These are phyloP conservation scores for Fonsecaea pedrosoi DNA, from an alignment of 2,329 filamentous ascomycete genomes.

Conservation along the genomic window DNA sequence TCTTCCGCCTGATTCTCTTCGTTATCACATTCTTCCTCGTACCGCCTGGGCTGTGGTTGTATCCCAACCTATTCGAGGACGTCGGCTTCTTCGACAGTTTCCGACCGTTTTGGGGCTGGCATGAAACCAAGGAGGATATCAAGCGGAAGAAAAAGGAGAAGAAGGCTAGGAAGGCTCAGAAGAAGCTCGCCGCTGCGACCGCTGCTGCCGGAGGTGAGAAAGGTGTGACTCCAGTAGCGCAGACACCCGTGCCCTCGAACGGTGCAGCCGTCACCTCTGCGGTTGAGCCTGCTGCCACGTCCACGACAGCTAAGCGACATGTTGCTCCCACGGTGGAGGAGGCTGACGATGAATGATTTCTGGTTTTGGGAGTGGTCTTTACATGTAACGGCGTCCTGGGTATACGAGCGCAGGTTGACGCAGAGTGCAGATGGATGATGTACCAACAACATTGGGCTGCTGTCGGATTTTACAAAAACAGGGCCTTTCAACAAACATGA, in stretches of 20 bases:
- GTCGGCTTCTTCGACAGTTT: constrained; percentile 98
- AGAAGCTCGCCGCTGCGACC: constrained; percentile 27
- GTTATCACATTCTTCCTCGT: constrained; percentile 85
- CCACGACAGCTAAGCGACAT: constrained; percentile 40
- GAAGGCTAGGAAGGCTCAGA: constrained; percentile 43
- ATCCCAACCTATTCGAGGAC: constrained; percentile 97
- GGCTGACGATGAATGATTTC: constrained; percentile 38
- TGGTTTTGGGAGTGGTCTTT: constrained; percentile 3
- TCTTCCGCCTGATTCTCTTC: constrained; percentile 94
- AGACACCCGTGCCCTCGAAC: constrained; percentile 28
- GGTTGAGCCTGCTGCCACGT: constrained; percentile 45
- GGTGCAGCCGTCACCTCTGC: constrained; percentile 39
- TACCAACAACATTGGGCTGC: constrained; percentile 6
- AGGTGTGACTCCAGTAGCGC: constrained; percentile 28
- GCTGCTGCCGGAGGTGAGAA: constrained; percentile 16
- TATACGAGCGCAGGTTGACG: constrained; percentile 1
- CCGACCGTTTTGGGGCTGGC: constrained; percentile 96
- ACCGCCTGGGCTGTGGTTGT: constrained; percentile 93
- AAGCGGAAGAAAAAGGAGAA: constrained; percentile 58
- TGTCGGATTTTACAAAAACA: not conserved
- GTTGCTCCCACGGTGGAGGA: constrained; percentile 40
- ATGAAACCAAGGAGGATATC: constrained; percentile 70
- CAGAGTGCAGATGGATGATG: constrained; percentile 5
- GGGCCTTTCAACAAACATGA: not conserved
- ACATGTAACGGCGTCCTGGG: constrained; percentile 20